These are phyloP conservation scores for Quercus glauca DNA, from an alignment of 306 rosid species.

Conservation along the genomic window DNA sequence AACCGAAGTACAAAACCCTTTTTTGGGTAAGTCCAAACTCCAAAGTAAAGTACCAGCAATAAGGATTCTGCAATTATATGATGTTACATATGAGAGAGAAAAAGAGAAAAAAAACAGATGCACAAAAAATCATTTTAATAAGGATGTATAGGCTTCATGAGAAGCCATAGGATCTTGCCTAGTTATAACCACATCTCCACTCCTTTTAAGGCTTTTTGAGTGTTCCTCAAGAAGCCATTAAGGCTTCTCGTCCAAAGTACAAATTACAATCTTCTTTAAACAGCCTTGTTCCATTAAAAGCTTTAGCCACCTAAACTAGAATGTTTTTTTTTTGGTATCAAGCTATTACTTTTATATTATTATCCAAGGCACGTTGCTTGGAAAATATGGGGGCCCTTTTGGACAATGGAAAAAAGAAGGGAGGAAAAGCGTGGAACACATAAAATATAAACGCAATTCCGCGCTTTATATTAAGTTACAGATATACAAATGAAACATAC, in stretches of 20 bases:
- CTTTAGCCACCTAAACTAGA: too few species aligned
- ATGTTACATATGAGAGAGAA: background rate
- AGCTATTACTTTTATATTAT: too few species aligned
- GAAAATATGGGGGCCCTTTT: too few species aligned
- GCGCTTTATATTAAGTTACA: constrained; percentile 20
- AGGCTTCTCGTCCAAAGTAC: too few species aligned
- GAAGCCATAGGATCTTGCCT: background rate
- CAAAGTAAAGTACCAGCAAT: background rate
- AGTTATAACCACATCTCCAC: background rate
- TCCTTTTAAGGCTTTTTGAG: background rate
- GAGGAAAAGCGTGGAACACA: background rate
- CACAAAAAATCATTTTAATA: background rate
- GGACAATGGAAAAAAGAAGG: background rate
- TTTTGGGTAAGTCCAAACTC: background rate
- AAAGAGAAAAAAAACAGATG: background rate
- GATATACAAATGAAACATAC: constrained; percentile 31
- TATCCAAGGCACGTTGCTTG: too few species aligned
- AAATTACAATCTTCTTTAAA: too few species aligned
- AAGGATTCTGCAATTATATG: background rate
- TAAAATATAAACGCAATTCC: background rate
- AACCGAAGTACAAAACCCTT: background rate
- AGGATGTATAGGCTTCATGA: background rate
- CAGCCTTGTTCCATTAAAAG: too few species aligned
- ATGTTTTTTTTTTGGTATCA: too few species aligned
- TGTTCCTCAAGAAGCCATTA: too few species aligned